Evolutionary conservation across 306 rosid species (phyloP), one percentile per base, ranked within the genome.

Genomic region (Lathyrus oleraceus): DNA sequence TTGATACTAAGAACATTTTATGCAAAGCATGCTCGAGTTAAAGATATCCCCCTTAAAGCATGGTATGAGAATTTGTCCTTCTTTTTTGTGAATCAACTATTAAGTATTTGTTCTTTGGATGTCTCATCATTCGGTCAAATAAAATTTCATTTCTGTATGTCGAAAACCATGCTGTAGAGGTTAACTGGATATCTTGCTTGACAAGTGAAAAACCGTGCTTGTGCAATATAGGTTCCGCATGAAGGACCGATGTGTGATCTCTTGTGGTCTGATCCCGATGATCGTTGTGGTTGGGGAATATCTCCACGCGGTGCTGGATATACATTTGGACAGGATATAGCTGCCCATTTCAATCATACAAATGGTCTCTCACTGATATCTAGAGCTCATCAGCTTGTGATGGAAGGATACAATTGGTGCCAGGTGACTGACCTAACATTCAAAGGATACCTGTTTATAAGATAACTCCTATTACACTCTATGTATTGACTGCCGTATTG

Each of bases 161-260:
- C 32, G 45, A 23, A 72, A 63, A 17, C 35, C 27, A 20, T 51
- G 52, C 14, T 45, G 17, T 44, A 11, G 8, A 71, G 16, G 14
- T 60, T 60, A 42, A 72, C 5, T 67, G 19, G 38, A 59, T 62
- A 36, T 65, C 39, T 63, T 76, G 44, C 42, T 71, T 76, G 66
- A 48, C 25, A 17, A 47, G 17, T 76, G 65, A 70, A 23, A 32
- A 28, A 10, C 47, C 35, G 47, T 54, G 27, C 47, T 42, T 57
- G 47, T 65, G 74, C 70, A 19, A 69, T 76, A 35, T 79, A 93
- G 98, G 97, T 90, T 81, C 98, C 98, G 7, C 98, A 94, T 43
- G 98, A 94, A 87, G 98, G 98, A 69, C 98, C 98, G 2, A 94
- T 94, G 98, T 94, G 98, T 61, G 98, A 94, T 62, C 96, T 94